These are phyloP conservation scores for Nepenthes mirabilis DNA, from an alignment of 148 eudicot genomes.

Conservation along the genomic window DNA sequence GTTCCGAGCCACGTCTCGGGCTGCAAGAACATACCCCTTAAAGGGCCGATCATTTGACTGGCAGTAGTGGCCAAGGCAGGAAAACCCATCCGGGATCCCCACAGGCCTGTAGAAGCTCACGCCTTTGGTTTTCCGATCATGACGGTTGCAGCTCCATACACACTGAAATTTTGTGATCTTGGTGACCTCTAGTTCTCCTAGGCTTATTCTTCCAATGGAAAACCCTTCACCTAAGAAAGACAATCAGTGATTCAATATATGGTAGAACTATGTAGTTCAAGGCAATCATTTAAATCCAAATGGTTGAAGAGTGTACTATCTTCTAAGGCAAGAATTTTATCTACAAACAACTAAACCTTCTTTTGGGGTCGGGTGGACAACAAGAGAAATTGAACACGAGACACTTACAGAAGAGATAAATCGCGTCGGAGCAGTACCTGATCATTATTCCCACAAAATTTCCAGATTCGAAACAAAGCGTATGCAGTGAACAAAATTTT, in stretches of 20 bases:
- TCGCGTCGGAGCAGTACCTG: no score
- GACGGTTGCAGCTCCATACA: conserved; percentile 39
- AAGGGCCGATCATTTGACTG: conserved; percentile 44
- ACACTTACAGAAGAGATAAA: no score
- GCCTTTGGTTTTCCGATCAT: conserved; percentile 37
- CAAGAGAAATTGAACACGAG: no score
- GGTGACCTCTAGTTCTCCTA: conserved; percentile 72
- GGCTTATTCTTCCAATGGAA: conserved; percentile 54
- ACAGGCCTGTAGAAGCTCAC: conserved; percentile 60
- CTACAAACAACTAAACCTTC: no score
- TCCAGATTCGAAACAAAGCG: no score
- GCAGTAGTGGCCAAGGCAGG: conserved; percentile 71
- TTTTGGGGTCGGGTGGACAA: no score
- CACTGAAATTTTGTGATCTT: conserved; percentile 42
- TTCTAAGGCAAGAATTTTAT: background rate
- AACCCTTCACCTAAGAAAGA: conserved; percentile 59
- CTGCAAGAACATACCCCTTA: conserved; percentile 69
- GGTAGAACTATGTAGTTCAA: background rate
- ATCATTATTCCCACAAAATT: no score
- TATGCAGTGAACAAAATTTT: no score
- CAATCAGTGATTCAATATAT: background rate
- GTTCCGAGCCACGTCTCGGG: conserved; percentile 23
- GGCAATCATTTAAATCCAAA: background rate
- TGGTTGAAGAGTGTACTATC: background rate
- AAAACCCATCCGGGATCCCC: conserved; percentile 57